These are phyloP conservation scores for Aspergillus thermomutatus DNA, from an alignment of 2,329 filamentous ascomycete species.

Conservation along the genomic window DNA sequence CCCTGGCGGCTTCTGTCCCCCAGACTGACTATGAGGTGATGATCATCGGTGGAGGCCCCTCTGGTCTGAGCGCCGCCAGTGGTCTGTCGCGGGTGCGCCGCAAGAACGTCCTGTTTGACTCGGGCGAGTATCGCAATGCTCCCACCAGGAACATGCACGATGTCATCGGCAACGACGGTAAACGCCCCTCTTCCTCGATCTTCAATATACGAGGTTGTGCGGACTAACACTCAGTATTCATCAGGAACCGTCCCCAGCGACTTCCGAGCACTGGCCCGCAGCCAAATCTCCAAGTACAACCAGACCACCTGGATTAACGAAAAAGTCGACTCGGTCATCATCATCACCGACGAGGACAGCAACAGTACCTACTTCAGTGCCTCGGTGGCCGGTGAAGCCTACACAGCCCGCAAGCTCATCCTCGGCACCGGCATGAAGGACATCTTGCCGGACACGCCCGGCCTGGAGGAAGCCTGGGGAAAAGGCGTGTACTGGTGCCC, in stretches of 20 bases:
- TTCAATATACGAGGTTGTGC: constrained; percentile 2
- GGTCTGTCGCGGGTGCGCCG: constrained; percentile 58
- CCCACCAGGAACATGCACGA: constrained; percentile 60
- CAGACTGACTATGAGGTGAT: constrained; percentile 52
- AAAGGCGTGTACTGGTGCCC: constrained; percentile 62
- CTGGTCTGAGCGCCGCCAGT: constrained; percentile 54
- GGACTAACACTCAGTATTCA: neutral
- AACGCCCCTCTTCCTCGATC: constrained; percentile 1
- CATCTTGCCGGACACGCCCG: constrained; percentile 54
- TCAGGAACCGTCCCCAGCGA: constrained; percentile 53
- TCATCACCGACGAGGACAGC: constrained; percentile 15
- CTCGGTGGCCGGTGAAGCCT: constrained; percentile 32
- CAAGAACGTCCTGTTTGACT: constrained; percentile 56
- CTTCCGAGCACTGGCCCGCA: constrained; percentile 53
- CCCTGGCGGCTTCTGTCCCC: constrained; percentile 22
- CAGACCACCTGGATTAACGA: constrained; percentile 52
- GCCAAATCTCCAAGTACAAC: constrained; percentile 51
- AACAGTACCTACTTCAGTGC: constrained; percentile 49
- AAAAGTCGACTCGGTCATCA: constrained; percentile 44
- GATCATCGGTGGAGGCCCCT: constrained; percentile 56
- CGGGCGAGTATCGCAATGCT: constrained; percentile 56
- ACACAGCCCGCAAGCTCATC: constrained; percentile 54
- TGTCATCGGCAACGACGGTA: constrained; percentile 59
- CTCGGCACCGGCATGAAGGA: constrained; percentile 58
- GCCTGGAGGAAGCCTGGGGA: constrained; percentile 55